Conservation (phyloP, 257 asterid genomes). For the Solanum bukasovii region DNA sequence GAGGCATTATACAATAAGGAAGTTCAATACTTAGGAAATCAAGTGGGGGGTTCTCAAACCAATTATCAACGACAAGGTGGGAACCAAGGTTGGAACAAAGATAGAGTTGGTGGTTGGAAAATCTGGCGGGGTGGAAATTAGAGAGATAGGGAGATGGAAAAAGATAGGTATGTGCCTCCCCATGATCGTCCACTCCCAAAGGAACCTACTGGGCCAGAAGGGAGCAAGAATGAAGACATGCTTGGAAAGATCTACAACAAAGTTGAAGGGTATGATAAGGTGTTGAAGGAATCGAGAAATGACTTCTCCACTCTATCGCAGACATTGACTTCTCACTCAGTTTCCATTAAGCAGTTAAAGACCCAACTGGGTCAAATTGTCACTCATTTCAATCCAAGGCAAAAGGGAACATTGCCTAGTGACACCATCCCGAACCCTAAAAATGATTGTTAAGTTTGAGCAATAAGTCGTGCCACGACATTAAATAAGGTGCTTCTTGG, state of each 20-base stretch:
- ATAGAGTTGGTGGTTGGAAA: neutral
- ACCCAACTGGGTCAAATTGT: neutral
- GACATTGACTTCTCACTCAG: neutral
- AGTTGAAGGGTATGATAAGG: neutral
- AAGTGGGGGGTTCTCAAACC: neutral
- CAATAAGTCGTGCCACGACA: neutral
- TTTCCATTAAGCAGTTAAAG: neutral
- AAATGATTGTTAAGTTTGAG: neutral
- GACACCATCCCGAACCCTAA: neutral
- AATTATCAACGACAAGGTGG: neutral
- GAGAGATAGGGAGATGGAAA: neutral
- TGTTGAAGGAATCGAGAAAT: neutral
- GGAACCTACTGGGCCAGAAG: neutral
- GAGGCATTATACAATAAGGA: neutral
- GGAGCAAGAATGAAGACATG: neutral
- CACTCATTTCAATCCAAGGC: neutral
- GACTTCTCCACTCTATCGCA: neutral
- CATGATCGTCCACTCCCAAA: neutral
- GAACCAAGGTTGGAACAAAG: neutral
- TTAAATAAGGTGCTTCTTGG: neutral
- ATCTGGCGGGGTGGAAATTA: too few relatives aligned
- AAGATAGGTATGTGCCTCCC: neutral
- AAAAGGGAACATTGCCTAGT: neutral
- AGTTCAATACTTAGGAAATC: neutral
- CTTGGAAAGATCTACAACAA: neutral